Evolutionary conservation across 352 stramenopile genomes (phyloP), one percentile per base, ranked within the genome.

Genomic region (Phytophthora europaea): DNA sequence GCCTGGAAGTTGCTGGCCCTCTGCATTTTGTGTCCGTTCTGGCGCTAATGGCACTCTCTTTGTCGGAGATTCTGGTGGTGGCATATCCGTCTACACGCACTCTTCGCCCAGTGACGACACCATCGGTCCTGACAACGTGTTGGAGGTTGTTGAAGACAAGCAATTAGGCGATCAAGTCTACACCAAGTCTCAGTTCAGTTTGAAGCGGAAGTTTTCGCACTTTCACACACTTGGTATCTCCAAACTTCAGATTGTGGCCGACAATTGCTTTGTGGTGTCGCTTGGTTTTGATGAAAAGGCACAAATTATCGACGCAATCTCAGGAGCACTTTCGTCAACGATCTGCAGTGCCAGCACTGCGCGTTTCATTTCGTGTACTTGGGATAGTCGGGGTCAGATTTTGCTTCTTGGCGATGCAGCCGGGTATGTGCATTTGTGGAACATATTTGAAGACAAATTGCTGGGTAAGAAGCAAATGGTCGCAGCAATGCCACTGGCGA

Each of bases 231-330:
- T 94, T 10, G 84, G 88, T 4, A 78, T 95, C 40, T 76, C 82
- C 1, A 74, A 78, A 23, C 67, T 94, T 18, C 67, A 86, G 54
- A 64, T 92, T 31, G 69, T 95, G 15, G 81, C 81, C 8, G 85
- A 91, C 57, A 87, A 86, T 66, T 93, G 84, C 38, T 86, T 94
- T 50, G 76, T 95, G 10, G 84, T 94, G 9, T 93, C 88, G 1
- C 78, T 95, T 15, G 84, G 82, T 7, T 95, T 89, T 58, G 88
- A 95, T 47, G 80, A 93, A 20, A 93, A 91, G 31, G 85, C 85
- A 2, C 85, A 92, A 45, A 47, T 95, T 16, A 79, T 93, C 13
- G 87, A 95, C 59, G 82, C 85, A 6, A 91, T 89, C 58, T 89
- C 83, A 1, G 85, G 86, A 1, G 67, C 65, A 6, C 61, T 92